Evolutionary conservation across 2,329 filamentous ascomycete species (phyloP).

Genomic region (Arthroderma sp.): DNA sequence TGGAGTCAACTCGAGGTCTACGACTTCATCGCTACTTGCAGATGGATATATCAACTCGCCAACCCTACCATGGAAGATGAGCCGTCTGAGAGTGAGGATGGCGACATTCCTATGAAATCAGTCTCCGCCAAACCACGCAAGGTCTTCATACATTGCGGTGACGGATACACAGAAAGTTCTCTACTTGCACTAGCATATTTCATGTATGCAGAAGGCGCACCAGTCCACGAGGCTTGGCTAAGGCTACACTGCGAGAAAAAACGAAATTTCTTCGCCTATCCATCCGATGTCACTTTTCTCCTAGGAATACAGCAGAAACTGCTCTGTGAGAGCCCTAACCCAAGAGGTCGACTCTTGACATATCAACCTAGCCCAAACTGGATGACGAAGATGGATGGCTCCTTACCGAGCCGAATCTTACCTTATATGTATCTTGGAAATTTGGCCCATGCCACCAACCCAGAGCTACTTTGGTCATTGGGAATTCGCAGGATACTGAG

Average conservation of each 20-base stretch:
- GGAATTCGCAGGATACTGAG: conserved; percentile 83
- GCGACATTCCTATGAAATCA: conserved; percentile 44
- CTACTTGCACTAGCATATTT: conserved; percentile 82
- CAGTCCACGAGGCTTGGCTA: conserved; percentile 78
- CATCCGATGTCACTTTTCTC: conserved; percentile 76
- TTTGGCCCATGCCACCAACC: conserved; percentile 85
- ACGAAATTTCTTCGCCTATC: conserved; percentile 94
- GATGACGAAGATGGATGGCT: conserved; percentile 76
- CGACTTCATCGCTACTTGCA: conserved; percentile 71
- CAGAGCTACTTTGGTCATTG: conserved; percentile 62
- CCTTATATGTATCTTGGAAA: conserved; percentile 97
- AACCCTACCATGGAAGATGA: conserved; percentile 42
- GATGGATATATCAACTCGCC: conserved; percentile 77
- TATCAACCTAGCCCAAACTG: conserved; percentile 52
- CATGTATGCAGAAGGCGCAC: conserved; percentile 75
- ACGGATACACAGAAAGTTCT: conserved; percentile 92
- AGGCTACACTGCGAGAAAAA: conserved; percentile 65
- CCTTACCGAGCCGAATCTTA: conserved; percentile 74
- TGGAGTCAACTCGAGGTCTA: conserved; percentile 76
- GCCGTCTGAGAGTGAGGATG: conserved; percentile 38
- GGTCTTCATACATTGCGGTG: conserved; percentile 82
- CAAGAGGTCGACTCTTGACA: conserved; percentile 16
- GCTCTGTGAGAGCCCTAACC: conserved; percentile 41
- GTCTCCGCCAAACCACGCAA: conserved; percentile 42
- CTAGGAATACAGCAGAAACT: conserved; percentile 63